Evolutionary conservation across 805 yeast genomes (phyloP).

Genomic region (Saturnispora hagleri): DNA sequence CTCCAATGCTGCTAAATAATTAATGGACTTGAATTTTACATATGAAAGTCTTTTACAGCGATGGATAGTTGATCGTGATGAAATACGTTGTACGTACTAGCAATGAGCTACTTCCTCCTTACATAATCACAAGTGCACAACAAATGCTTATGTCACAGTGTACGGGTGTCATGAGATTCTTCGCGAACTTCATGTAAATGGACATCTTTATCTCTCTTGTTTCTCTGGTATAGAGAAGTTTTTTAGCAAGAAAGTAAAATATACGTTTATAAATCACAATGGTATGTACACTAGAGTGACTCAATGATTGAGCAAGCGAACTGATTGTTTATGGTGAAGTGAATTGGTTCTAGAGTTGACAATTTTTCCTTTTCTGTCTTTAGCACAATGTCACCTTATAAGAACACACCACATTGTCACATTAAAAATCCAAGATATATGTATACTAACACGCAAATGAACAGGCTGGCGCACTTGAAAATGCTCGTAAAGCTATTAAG

Average conservation of each 20-base stretch:
- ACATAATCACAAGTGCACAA: too few relatives aligned
- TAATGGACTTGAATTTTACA: too few relatives aligned
- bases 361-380: too few relatives aligned
- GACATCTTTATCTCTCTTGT: neutral
- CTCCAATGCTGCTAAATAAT: too few relatives aligned
- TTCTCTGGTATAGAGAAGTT: neutral
- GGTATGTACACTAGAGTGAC: neutral
- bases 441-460: slow-evolving; percentile 21
- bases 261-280: neutral
- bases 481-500: slow-evolving; percentile 89
- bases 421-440: neutral
- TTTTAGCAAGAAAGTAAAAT: neutral
- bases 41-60: too few relatives aligned
- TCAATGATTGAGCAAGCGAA: neutral
- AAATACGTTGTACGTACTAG: too few relatives aligned
- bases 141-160: neutral
- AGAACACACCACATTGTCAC: neutral
- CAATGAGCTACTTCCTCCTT: too few relatives aligned
- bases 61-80: too few relatives aligned
- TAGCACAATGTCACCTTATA: neutral
- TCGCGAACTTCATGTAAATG: neutral
- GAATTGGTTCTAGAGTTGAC: too few relatives aligned
- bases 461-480: slow-evolving; percentile 94
- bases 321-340: neutral
- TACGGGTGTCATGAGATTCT: neutral